These are phyloP conservation scores for Termitomyces titanicus DNA, from an alignment of 768 basidiomycete genomes.

Conservation along the genomic window DNA sequence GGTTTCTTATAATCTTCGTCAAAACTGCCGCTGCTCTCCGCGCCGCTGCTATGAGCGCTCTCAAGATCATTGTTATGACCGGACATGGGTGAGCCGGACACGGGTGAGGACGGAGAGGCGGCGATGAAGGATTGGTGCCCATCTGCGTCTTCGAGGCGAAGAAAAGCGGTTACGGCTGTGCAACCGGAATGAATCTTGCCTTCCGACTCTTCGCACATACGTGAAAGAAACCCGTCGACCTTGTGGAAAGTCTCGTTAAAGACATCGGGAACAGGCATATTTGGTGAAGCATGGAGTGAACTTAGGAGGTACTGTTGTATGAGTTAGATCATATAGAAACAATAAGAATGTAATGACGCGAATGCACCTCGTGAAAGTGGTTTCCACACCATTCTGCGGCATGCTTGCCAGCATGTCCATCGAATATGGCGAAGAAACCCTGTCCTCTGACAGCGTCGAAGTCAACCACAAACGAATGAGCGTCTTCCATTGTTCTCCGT, in stretches of 20 bases:
- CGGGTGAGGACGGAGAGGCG: conserved; percentile 24
- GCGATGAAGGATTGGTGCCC: conserved; percentile 69
- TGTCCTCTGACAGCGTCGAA: conserved; percentile 90
- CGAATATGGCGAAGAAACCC: conserved; percentile 97
- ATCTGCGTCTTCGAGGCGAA: conserved; percentile 82
- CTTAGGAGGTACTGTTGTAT: conserved; percentile 49
- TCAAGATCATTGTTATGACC: conserved; percentile 28
- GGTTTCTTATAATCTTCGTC: conserved; percentile 21
- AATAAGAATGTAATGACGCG: background rate
- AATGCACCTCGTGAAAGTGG: conserved; percentile 86
- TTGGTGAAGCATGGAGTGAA: conserved; percentile 57
- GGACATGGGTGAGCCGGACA: conserved; percentile 32
- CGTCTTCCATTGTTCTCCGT: conserved; percentile 94
- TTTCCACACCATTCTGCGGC: conserved; percentile 98
- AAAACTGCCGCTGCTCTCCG: conserved; percentile 36
- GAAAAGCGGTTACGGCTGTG: conserved; percentile 93
- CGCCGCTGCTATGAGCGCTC: conserved; percentile 42
- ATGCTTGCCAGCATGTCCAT: conserved; percentile 98
- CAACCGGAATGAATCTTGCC: conserved; percentile 96
- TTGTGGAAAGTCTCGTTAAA: conserved; percentile 93
- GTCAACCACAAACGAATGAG: conserved; percentile 94
- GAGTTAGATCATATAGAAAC: background rate
- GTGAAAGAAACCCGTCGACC: conserved; percentile 82
- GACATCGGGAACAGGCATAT: conserved; percentile 72
- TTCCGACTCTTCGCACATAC: conserved; percentile 80